phyloP scores from a whole-genome alignment of 345 rosid species.

The Aquilaria malaccensis region DNA sequence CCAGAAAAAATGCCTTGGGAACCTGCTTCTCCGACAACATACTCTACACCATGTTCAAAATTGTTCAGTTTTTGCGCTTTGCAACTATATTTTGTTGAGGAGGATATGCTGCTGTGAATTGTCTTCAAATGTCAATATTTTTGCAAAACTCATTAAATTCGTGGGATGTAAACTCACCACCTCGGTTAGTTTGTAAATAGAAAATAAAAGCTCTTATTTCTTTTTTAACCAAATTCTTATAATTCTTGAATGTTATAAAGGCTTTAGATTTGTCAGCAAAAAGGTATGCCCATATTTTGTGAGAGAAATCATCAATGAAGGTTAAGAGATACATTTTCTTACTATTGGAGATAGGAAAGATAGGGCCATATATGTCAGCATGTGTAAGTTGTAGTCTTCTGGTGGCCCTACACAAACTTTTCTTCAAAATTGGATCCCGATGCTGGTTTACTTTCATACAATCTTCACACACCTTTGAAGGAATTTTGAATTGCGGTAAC shows the following conservation, averaged over 20 bases:
- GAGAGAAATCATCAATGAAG: background rate
- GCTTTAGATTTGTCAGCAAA: background rate
- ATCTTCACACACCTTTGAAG: background rate
- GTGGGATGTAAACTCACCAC: background rate
- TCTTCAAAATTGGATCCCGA: background rate
- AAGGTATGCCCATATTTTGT: too few relatives aligned
- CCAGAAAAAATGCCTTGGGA: conserved; percentile 4
- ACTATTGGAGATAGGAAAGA: background rate
- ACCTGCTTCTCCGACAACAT: background rate
- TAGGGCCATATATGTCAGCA: background rate
- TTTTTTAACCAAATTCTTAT: conserved; percentile 4
- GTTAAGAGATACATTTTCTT: background rate
- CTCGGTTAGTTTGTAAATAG: conserved; percentile 3
- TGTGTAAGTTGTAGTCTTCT: background rate
- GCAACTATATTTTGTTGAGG: conserved; percentile 1
- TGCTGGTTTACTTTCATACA: background rate
- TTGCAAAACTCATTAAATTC: conserved; percentile 1
- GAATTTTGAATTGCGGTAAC: background rate
- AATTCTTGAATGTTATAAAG: background rate
- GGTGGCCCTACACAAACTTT: background rate
- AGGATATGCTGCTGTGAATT: background rate
- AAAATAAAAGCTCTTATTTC: background rate
- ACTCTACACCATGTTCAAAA: background rate
- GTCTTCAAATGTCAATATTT: background rate
- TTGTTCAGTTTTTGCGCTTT: conserved; percentile 2